phyloP scores from a whole-genome alignment of 352 stramenopile genomes.

The Pythium coloratum region DNA sequence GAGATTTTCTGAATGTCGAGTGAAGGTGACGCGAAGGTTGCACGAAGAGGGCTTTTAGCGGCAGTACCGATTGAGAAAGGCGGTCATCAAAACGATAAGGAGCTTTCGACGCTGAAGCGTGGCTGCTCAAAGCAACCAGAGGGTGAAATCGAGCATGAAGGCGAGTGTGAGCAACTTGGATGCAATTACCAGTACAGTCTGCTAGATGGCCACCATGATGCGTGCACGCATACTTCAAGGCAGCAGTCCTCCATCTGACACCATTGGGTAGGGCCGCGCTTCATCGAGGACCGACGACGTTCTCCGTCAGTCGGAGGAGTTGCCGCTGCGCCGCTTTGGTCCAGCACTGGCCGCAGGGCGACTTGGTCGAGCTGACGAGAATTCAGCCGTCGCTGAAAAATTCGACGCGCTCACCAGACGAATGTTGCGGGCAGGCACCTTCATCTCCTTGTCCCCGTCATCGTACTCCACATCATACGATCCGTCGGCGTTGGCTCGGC shows the following conservation, averaged over 20 bases:
- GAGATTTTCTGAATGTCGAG: neutral
- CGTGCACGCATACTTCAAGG: no score
- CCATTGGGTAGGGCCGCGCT: no score
- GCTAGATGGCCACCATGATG: no score
- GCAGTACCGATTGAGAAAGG: no score
- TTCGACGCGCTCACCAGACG: constrained; percentile 22
- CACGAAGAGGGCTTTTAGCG: neutral
- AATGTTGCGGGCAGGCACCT: constrained; percentile 29
- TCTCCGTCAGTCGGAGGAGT: constrained; percentile 40
- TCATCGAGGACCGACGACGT: no score
- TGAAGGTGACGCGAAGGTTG: constrained; percentile 22
- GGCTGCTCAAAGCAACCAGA: no score
- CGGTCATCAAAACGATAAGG: no score
- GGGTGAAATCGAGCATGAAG: no score
- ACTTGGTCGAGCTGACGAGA: constrained; percentile 34
- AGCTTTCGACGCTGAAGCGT: no score
- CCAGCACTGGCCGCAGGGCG: constrained; percentile 35
- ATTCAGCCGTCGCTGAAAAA: constrained; percentile 33
- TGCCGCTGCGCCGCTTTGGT: constrained; percentile 41
- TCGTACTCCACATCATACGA: constrained; percentile 78
- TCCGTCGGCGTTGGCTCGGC: constrained; percentile 37
- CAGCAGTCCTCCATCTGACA: no score
- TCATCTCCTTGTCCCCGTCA: constrained; percentile 66
- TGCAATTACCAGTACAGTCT: no score
- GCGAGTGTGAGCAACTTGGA: no score